Percentiles rank a stretch among this genome's conserved stretches.
Evolutionary conservation across 2,329 filamentous ascomycete genomes (phyloP).

Genomic region (Phyllosticta paracitricarpa): DNA sequence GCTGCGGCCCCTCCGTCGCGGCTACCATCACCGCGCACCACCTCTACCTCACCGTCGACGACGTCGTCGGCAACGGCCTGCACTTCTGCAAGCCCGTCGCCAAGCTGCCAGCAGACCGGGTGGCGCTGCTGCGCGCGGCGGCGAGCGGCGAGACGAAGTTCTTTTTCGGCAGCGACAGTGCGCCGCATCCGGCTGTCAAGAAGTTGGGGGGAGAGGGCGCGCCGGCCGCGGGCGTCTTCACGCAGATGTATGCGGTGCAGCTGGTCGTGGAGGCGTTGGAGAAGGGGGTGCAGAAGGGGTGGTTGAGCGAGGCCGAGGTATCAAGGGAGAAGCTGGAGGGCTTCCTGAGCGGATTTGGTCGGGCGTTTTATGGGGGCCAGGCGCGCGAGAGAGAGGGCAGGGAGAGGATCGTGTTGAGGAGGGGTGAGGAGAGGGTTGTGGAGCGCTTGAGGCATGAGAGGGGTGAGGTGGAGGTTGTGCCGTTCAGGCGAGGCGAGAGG

Average conservation of each 20-base stretch:
- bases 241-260: constrained; percentile 60
- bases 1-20: constrained; percentile 67
- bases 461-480: constrained; percentile 49
- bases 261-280: constrained; percentile 57
- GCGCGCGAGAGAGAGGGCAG: constrained; percentile 33
- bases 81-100: constrained; percentile 66
- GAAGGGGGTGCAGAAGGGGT: constrained; percentile 47
- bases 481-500: constrained; percentile 52
- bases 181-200: constrained; percentile 54
- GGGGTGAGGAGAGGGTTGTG: constrained; percentile 44
- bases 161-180: constrained; percentile 66
- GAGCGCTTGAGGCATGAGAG: constrained; percentile 46
- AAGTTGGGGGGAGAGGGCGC: constrained; percentile 46
- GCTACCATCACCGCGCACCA: constrained; percentile 83
- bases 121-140: constrained; percentile 58
- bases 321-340: constrained; percentile 44
- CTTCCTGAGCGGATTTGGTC: constrained; percentile 48
- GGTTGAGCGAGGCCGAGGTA: constrained; percentile 45
- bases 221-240: constrained; percentile 67
- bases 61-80: constrained; percentile 55
- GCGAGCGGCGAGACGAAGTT: constrained; percentile 53
- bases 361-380: constrained; percentile 43
- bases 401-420: constrained; percentile 48
- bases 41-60: constrained; percentile 67
- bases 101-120: constrained; percentile 58